Evolutionary conservation across 345 rosid genomes (phyloP).

Genomic region (Citrus maxima): DNA sequence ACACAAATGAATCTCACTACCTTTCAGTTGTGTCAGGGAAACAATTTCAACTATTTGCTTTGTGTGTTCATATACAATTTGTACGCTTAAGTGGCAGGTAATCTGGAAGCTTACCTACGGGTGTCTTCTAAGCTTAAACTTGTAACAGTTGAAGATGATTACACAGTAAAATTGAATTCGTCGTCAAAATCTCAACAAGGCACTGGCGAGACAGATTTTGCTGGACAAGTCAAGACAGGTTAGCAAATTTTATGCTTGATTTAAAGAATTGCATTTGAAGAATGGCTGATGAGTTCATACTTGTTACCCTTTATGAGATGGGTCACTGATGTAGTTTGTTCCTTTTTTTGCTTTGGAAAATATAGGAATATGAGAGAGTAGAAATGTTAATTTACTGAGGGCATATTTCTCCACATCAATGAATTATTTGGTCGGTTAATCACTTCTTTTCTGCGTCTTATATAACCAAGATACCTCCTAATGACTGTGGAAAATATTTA

Average conservation of each 20-base stretch:
- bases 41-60: not conserved
- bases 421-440: not conserved
- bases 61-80: constrained; percentile 3
- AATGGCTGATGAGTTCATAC: not conserved
- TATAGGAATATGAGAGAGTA: not conserved
- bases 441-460: not conserved
- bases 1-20: not conserved
- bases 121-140: constrained; percentile 84
- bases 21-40: not conserved
- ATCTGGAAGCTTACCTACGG: constrained; percentile 65
- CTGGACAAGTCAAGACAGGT: constrained; percentile 83
- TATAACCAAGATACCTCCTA: not conserved
- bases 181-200: constrained; percentile 41
- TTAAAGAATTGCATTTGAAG: not conserved
- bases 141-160: constrained; percentile 65
- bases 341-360: not conserved
- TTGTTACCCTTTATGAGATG: not conserved
- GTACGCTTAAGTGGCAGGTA: constrained; percentile 46
- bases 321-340: not conserved
- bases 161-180: constrained; percentile 27
- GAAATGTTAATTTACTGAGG: not conserved
- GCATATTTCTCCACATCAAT: not conserved
- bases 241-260: constrained; percentile 22
- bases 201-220: constrained; percentile 42
- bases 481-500: not conserved